Evolutionary conservation across 257 asterid species (phyloP).

Genomic region (Solanum chilense): DNA sequence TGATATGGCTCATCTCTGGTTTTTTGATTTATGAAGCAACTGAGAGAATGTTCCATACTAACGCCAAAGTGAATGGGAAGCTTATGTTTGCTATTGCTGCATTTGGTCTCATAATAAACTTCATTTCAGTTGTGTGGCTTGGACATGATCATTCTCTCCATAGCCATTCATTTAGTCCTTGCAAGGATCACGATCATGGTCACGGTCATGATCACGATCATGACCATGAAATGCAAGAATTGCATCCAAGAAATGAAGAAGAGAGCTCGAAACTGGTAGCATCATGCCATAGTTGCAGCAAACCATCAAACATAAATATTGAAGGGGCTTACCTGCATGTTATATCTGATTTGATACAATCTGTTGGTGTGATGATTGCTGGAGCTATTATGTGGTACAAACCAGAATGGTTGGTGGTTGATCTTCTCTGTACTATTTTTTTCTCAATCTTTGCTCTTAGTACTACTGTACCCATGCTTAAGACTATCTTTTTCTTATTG

Average conservation of each 20-base stretch:
- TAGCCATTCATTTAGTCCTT: conserved; percentile 19
- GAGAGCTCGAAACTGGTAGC: conserved; percentile 26
- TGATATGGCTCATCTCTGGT: conserved; percentile 64
- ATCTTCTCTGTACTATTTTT: conserved; percentile 50
- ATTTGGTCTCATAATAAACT: conserved; percentile 60
- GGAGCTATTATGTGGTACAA: conserved; percentile 66
- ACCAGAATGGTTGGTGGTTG: conserved; percentile 63
- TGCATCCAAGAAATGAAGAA: conserved; percentile 5
- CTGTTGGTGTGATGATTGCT: conserved; percentile 72
- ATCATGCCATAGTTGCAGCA: conserved; percentile 4
- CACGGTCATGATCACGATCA: conserved; percentile 1
- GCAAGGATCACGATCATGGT: conserved; percentile 3
- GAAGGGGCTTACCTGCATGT: conserved; percentile 82
- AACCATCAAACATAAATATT: conserved; percentile 42
- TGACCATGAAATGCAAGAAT: conserved; percentile 8
- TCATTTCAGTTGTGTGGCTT: conserved; percentile 47
- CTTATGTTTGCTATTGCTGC: conserved; percentile 71
- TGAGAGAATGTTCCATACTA: conserved; percentile 32
- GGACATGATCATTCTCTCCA: conserved; percentile 65
- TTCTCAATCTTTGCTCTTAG: conserved; percentile 43
- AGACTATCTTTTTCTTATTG: conserved; percentile 29
- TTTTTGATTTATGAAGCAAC: conserved; percentile 53
- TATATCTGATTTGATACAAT: conserved; percentile 57
- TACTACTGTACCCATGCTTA: conserved; percentile 54
- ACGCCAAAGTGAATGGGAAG: conserved; percentile 34